A percentile compares a stretch with the other conserved stretches of the same genome.
These are phyloP conservation scores for Microcyclosporella mali DNA, from an alignment of 2,329 filamentous ascomycete genomes.

Conservation along the genomic window DNA sequence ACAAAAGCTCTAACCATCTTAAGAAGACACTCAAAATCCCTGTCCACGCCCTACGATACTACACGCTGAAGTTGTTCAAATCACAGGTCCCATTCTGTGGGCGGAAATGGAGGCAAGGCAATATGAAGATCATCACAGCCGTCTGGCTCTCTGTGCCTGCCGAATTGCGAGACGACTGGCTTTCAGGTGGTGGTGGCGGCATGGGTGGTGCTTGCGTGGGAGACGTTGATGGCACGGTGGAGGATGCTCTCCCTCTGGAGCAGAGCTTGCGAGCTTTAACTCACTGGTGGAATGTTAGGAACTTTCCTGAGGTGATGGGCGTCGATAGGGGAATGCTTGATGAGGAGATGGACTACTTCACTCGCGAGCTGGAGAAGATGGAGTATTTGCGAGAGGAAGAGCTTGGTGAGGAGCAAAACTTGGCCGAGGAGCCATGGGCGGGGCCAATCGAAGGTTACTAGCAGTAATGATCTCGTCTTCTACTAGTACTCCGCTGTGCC, in stretches of 20 bases:
- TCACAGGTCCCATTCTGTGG: slow-evolving; percentile 97
- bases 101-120: slow-evolving; percentile 93
- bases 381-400: slow-evolving; percentile 30
- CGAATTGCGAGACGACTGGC: slow-evolving; percentile 90
- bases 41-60: slow-evolving; percentile 78
- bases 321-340: slow-evolving; percentile 34
- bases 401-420: slow-evolving; percentile 16
- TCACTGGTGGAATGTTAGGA: slow-evolving; percentile 85
- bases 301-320: slow-evolving; percentile 73
- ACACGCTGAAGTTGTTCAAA: slow-evolving; percentile 97
- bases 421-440: slow-evolving; percentile 17
- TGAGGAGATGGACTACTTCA: slow-evolving; percentile 45
- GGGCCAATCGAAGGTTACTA: slow-evolving; percentile 28
- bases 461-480: too few species aligned
- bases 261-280: slow-evolving; percentile 83
- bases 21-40: slow-evolving; percentile 88
- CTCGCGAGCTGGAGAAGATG: slow-evolving; percentile 46
- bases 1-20: slow-evolving; percentile 88
- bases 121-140: slow-evolving; percentile 97
- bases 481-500: too few species aligned
- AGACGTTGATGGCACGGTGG: slow-evolving; percentile 88
- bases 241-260: slow-evolving; percentile 85
- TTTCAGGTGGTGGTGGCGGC: slow-evolving; percentile 61
- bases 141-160: slow-evolving; percentile 91
- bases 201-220: slow-evolving; percentile 33